Conservation (phyloP, 2,329 filamentous ascomycete genomes). For the Calycina marina region DNA sequence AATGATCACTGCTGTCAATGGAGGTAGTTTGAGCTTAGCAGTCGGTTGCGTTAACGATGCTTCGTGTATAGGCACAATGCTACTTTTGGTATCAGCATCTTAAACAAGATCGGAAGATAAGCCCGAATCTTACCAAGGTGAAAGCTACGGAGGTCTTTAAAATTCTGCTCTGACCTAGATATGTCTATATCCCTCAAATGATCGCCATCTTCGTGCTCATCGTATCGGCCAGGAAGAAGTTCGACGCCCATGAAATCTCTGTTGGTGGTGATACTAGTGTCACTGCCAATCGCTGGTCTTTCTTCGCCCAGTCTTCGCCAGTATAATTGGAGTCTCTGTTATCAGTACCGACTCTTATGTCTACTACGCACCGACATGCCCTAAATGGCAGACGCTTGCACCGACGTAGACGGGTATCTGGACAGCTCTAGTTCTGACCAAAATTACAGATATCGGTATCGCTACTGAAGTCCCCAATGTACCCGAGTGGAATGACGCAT, state of each 20-base stretch:
- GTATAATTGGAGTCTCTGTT: constrained; percentile 7
- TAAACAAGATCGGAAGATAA: too few species aligned
- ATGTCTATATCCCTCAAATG: constrained; percentile 42
- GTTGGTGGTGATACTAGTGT: constrained; percentile 32
- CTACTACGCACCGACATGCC: constrained; percentile 16
- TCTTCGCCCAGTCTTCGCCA: constrained; percentile 30
- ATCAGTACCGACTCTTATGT: constrained; percentile 11
- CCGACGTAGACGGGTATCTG: constrained; percentile 7
- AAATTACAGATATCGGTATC: constrained; percentile 9
- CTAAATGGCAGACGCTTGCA: constrained; percentile 11
- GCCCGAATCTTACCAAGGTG: too few species aligned
- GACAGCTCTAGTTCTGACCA: constrained; percentile 6
- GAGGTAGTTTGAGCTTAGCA: too few species aligned
- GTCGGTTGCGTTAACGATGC: too few species aligned
- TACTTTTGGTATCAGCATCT: too few species aligned
- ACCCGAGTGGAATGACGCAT: too few species aligned
- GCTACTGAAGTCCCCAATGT: too few species aligned
- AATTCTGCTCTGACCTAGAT: constrained; percentile 23
- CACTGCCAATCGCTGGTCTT: constrained; percentile 37
- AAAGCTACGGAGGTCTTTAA: constrained; percentile 47
- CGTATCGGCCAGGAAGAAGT: constrained; percentile 38
- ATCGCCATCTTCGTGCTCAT: constrained; percentile 40
- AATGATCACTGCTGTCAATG: too few species aligned
- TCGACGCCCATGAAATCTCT: constrained; percentile 34
- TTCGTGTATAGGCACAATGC: too few species aligned